Percentiles rank a stretch among this genome's conserved stretches.
Evolutionary conservation across 2,329 filamentous ascomycete species (phyloP).

Genomic region (Cladophialophora chaetospira): DNA sequence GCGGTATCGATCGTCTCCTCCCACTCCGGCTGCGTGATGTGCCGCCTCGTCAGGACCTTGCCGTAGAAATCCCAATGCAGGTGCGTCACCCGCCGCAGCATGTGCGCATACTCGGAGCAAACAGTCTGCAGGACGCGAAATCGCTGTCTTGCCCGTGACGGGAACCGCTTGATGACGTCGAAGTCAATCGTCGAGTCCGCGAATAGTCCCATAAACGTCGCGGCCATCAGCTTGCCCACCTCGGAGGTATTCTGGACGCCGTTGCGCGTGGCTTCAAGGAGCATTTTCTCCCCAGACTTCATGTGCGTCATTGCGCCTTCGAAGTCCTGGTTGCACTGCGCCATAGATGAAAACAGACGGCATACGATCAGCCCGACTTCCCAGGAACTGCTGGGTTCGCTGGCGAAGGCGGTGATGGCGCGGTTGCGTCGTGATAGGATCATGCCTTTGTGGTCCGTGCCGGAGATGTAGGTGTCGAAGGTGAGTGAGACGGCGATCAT

Average conservation of each 20-base stretch:
- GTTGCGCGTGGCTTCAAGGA: conserved; percentile 5
- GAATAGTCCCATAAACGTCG: conserved; percentile 14
- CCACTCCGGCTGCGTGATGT: no score
- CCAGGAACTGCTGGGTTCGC: background rate
- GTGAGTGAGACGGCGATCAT: conserved; percentile 22
- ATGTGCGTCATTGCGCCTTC: conserved; percentile 15
- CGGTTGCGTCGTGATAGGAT: conserved; percentile 6
- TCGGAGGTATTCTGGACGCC: background rate
- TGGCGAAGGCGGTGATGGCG: conserved; percentile 10
- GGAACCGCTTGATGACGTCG: conserved; percentile 1
- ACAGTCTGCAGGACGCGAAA: conserved; percentile 7
- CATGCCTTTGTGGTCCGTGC: conserved; percentile 6
- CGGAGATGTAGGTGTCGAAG: conserved; percentile 15
- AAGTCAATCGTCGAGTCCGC: conserved; percentile 4
- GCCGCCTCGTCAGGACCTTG: no score
- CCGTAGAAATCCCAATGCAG: background rate
- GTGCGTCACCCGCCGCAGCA: conserved; percentile 2
- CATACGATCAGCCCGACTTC: conserved; percentile 24
- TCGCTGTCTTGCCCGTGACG: background rate
- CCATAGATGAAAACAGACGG: conserved; percentile 20
- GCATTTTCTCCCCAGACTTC: conserved; percentile 14
- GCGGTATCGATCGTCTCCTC: background rate
- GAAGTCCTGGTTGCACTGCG: conserved; percentile 18
- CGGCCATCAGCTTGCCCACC: conserved; percentile 12
- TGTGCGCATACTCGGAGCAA: conserved; percentile 3